A percentile compares a stretch with the other conserved stretches of the same genome.
These are phyloP conservation scores for Rhizophora mangle DNA, from an alignment of 345 rosid genomes.

Conservation along the genomic window DNA sequence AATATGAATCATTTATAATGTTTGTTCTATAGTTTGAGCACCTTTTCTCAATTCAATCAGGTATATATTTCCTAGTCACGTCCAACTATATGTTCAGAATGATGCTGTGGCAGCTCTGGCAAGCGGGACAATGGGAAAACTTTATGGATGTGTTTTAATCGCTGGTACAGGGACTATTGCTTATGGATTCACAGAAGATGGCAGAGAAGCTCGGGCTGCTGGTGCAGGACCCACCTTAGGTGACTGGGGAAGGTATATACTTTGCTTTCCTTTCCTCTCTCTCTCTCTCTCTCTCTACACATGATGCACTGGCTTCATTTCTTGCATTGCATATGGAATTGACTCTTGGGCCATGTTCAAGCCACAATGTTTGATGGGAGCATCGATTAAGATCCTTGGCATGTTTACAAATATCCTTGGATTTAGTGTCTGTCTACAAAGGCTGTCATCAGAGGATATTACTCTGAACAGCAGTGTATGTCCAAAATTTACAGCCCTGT, in stretches of 20 bases:
- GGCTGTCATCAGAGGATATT: no score
- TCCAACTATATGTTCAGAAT: constrained; percentile 76
- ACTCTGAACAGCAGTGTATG: no score
- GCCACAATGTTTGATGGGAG: no score
- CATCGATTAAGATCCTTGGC: no score
- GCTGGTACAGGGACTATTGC: constrained; percentile 98
- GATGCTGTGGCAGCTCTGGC: constrained; percentile 98
- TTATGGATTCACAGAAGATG: constrained; percentile 87
- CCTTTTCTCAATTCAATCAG: constrained; percentile 34
- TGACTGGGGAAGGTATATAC: constrained; percentile 88
- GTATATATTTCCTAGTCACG: constrained; percentile 74
- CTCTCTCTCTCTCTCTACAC: neutral
- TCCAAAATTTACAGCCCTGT: no score
- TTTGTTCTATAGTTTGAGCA: neutral
- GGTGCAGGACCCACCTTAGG: constrained; percentile 98
- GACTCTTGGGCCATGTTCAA: no score
- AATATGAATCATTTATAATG: neutral
- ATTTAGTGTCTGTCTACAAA: no score
- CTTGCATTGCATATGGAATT: no score
- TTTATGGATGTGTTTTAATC: constrained; percentile 93
- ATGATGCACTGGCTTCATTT: no score
- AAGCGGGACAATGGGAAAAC: constrained; percentile 94
- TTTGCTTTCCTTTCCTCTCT: neutral
- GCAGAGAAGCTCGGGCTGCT: constrained; percentile 88
- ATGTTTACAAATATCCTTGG: no score